These are phyloP conservation scores for Haematococcus lacustris DNA, from an alignment of 139 green algal genomes.

Conservation along the genomic window DNA sequence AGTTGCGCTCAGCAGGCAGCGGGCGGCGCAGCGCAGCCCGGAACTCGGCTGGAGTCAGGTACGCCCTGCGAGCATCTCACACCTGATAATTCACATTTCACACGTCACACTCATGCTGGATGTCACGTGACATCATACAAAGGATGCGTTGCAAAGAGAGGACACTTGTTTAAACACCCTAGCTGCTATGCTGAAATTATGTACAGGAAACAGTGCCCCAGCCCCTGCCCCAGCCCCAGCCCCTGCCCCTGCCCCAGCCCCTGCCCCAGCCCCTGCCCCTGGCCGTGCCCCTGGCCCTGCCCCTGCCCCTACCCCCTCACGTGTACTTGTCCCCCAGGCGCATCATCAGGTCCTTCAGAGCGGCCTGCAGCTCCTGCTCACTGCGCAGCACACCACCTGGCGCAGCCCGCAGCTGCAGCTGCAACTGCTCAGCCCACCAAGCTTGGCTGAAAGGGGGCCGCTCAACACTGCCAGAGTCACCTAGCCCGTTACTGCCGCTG, in stretches of 20 bases:
- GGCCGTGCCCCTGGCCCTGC: neutral
- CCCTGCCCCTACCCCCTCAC: neutral
- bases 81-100: neutral
- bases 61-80: neutral
- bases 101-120: neutral
- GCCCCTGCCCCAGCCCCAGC: neutral
- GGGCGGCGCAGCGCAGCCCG: neutral
- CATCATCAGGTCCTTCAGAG: neutral
- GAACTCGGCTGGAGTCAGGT: neutral
- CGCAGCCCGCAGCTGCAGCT: neutral
- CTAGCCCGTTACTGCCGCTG: too few relatives aligned
- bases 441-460: neutral
- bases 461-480: too few relatives aligned
- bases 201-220: neutral
- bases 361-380: neutral
- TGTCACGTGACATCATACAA: neutral
- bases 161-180: neutral
- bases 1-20: slow-evolving; percentile 6
- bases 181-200: neutral
- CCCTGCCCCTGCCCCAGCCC: too few relatives aligned
- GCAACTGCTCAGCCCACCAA: neutral
- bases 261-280: neutral
- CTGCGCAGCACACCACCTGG: neutral
- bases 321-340: neutral
- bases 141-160: neutral